Base-by-base conservation (phyloP, 2,329 filamentous ascomycete genomes). In the Ceratocystis smalleyi region DNA sequence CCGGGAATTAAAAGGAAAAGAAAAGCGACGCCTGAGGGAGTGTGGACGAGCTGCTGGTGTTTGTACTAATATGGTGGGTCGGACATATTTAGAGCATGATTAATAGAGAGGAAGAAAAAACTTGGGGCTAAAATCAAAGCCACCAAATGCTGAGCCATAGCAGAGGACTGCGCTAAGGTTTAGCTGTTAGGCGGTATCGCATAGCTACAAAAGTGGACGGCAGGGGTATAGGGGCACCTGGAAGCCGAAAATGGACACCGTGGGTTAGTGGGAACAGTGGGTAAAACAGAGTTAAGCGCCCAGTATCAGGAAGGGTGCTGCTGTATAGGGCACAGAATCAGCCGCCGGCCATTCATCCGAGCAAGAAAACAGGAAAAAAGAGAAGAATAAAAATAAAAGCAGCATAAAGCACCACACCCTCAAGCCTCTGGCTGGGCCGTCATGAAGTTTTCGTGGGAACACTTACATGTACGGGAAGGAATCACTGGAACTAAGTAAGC, bases 401-500 rank as follows among this genome's bases (percentile, higher is more conserved):
- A 40, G 12, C 12, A 12, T 40, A 51, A 51, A 51, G 10, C 19
- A 8, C 2, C 3, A 2, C 47, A 10, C 43, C 43, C 43, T n/a
- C 17, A 15, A 61, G 12, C 8, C 27, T 30, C 22, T 19, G 22
- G n/a, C 22, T n/a, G 32, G 17, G 27, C 19, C 19, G 22, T 30
- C n/a, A 2, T 8, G 15, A 17, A 40, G 43, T 19, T 22, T 57
- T 51, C 19, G 55, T 60, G 65, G 62, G 63, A 66, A 59, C 57
- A 66, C 65, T 66, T 66, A 66, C 65, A 66, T 59, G 62, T 27
- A 61, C 65, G 62, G 62, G 65, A 66, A 66, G 65, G 62, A 66
- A 55, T 62, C 60, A 62, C 57, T 64, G 65, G 59, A 27, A 51
- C 12, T 45, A 61, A 61, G 60, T 30, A 61, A 61, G 60, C 60